Evolutionary conservation across 805 yeast genomes (phyloP).

Genomic region (Yarrowia keelungensis): DNA sequence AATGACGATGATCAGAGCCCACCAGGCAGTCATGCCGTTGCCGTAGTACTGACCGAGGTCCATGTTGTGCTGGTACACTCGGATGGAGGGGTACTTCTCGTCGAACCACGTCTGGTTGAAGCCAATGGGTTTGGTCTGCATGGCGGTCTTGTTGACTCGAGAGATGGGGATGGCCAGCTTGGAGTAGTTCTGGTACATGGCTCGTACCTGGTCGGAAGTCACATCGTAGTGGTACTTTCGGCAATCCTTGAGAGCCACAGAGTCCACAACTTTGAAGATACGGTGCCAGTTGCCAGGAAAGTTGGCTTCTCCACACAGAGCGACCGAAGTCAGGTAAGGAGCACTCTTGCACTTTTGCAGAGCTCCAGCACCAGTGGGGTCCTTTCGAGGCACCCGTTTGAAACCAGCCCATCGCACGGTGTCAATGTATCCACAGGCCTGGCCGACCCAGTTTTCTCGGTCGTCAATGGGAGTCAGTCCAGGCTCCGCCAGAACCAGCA

Average conservation of each 20-base stretch:
- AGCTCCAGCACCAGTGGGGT: slow-evolving; percentile 8
- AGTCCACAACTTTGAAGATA: slow-evolving; percentile 26
- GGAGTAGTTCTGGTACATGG: slow-evolving; percentile 8
- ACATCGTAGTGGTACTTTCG: slow-evolving; percentile 16
- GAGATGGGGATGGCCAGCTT: not conserved
- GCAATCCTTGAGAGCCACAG: slow-evolving; percentile 6
- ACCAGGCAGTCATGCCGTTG: slow-evolving; percentile 46
- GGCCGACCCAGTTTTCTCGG: slow-evolving; percentile 23
- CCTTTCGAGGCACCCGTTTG: slow-evolving; percentile 7
- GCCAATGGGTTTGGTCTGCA: slow-evolving; percentile 20
- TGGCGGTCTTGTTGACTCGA: slow-evolving; percentile 15
- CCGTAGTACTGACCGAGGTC: slow-evolving; percentile 43
- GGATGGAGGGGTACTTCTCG: slow-evolving; percentile 5
- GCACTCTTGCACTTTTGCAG: slow-evolving; percentile 22
- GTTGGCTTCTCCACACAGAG: slow-evolving; percentile 16
- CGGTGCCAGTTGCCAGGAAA: slow-evolving; percentile 14
- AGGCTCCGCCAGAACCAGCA: slow-evolving; percentile 8
- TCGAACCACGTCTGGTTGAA: slow-evolving; percentile 27
- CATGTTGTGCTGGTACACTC: slow-evolving; percentile 10
- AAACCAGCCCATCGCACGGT: slow-evolving; percentile 8
- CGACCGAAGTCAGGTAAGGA: slow-evolving; percentile 15
- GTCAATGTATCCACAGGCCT: slow-evolving; percentile 15
- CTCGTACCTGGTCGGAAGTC: slow-evolving; percentile 7
- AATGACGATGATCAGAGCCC: slow-evolving; percentile 45
- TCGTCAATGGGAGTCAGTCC: slow-evolving; percentile 18